Conservation (phyloP, 768 basidiomycete genomes). For the Porphyrellus cyaneotinctus region DNA sequence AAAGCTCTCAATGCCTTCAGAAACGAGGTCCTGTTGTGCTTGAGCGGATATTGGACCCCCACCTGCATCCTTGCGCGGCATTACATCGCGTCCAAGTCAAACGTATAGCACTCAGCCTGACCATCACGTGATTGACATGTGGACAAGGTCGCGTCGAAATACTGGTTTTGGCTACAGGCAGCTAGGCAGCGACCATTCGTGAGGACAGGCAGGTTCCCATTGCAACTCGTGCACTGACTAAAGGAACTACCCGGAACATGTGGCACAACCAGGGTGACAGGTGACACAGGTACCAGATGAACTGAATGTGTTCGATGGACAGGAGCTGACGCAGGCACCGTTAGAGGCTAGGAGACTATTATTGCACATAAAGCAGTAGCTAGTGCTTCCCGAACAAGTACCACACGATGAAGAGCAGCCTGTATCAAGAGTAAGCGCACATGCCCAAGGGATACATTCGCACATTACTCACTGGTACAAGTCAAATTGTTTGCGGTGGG, state of each 20-base stretch:
- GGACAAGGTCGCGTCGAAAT: slow-evolving; percentile 60
- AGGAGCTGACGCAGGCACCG: slow-evolving; percentile 73
- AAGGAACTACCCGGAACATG: slow-evolving; percentile 77
- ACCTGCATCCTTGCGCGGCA: slow-evolving; percentile 68
- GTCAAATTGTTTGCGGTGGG: slow-evolving; percentile 70
- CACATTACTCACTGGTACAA: slow-evolving; percentile 56
- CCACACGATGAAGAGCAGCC: slow-evolving; percentile 73
- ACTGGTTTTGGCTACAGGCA: slow-evolving; percentile 70
- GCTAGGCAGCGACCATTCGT: slow-evolving; percentile 74
- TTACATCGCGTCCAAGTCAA: slow-evolving; percentile 24
- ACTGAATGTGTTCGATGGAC: slow-evolving; percentile 68
- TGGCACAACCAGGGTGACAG: slow-evolving; percentile 85
- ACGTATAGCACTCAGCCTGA: no score
- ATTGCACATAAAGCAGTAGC: slow-evolving; percentile 72
- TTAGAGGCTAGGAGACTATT: slow-evolving; percentile 60
- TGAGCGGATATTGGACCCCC: slow-evolving; percentile 60
- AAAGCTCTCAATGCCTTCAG: slow-evolving; percentile 85
- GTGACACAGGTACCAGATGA: slow-evolving; percentile 62
- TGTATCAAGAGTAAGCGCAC: slow-evolving; percentile 18
- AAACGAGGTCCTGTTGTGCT: slow-evolving; percentile 73
- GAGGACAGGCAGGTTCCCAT: slow-evolving; percentile 63
- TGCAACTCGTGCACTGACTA: slow-evolving; percentile 74
- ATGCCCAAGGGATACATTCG: not conserved
- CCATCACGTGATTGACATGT: slow-evolving; percentile 70
- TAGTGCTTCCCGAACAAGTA: slow-evolving; percentile 63